Base-by-base conservation (phyloP, 2,329 filamentous ascomycete species). In the Hirsutella thompsonii region DNA sequence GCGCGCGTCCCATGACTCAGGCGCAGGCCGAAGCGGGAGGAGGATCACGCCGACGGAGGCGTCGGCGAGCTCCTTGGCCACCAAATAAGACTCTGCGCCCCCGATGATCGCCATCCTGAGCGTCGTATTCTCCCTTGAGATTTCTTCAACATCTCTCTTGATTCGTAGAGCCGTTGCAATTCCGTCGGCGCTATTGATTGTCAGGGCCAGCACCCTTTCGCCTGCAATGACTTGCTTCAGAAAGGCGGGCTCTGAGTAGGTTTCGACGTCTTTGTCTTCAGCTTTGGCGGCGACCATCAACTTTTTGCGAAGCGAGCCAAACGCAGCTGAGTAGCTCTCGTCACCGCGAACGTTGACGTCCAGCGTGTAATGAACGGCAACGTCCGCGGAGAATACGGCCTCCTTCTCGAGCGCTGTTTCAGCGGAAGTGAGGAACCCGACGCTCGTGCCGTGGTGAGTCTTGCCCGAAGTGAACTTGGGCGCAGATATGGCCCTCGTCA, bases 141-240 rank as follows among this genome's bases (percentile, higher is more conserved):
- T 40, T 13, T 53, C 47, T 38, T 82, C 76, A 8, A 82, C 62
- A 3, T 69, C 64, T 4, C 56, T 50, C 57, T 83, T 83, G 46
- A 82, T 59, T 20, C 63, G 62, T n/a, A 83, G 62, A 1, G 76
- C 55, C 0, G 74, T 59, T 2, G 75, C 71, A 44, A 82, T 81
- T 18, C 67, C 66, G 49, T 83, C 79, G 6, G 78, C 79, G 44
- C 71, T 78, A 51, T 82, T 72, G 10, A 71, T 71, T 0, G 69
- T 75, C 10, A 83, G 52, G 4, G 70, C 74, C 1, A 83, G 64
- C 0, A 76, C 67, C 2, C 72, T 51, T 3, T 68, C 57, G 19
- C 74, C 77, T 2, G 60, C 52, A 2, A 81, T 60, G 0, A 81
- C 77, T 48, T 66, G 64, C 45, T 60, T 65, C 18, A 78, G 63